phyloP scores from a whole-genome alignment of 2,329 filamentous ascomycete species.

The Fusarium drepaniforme region DNA sequence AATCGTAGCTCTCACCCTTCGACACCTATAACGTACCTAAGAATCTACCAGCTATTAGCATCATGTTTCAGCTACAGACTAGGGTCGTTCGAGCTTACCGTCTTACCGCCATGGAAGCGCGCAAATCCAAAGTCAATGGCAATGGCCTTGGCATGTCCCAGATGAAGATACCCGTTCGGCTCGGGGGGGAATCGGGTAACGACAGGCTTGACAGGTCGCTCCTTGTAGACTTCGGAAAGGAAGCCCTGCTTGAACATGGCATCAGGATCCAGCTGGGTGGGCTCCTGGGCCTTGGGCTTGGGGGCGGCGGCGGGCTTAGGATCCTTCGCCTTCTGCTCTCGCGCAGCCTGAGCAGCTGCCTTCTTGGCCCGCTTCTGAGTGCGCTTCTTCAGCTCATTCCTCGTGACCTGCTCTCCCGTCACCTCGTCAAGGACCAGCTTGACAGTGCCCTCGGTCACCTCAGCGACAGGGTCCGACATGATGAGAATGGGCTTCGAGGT shows the following conservation, averaged over 20 bases:
- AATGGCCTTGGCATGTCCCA: constrained; percentile 96
- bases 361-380: constrained; percentile 70
- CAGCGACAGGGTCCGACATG: constrained; percentile 44
- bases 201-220: constrained; percentile 71
- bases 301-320: constrained; percentile 43
- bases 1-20: neutral
- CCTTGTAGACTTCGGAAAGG: constrained; percentile 77
- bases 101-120: constrained; percentile 80
- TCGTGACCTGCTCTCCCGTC: constrained; percentile 75
- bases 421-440: constrained; percentile 73
- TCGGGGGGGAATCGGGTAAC: constrained; percentile 85
- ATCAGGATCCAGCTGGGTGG: constrained; percentile 63
- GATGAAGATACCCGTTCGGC: constrained; percentile 93
- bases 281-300: constrained; percentile 62
- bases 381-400: constrained; percentile 73
- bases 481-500: constrained; percentile 8
- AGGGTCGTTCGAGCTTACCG: constrained; percentile 37
- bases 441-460: constrained; percentile 48
- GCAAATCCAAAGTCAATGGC: constrained; percentile 97
- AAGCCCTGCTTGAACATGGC: constrained; percentile 87
- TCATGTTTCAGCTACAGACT: neutral
- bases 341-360: constrained; percentile 64
- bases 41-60: constrained; percentile 43
- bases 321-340: constrained; percentile 49
- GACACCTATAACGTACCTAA: constrained; percentile 39